A percentile compares a stretch with the other conserved stretches of the same genome.
These are phyloP conservation scores for Uronychia setigera DNA, from an alignment of 73 alveolate genomes.

Conservation along the genomic window DNA sequence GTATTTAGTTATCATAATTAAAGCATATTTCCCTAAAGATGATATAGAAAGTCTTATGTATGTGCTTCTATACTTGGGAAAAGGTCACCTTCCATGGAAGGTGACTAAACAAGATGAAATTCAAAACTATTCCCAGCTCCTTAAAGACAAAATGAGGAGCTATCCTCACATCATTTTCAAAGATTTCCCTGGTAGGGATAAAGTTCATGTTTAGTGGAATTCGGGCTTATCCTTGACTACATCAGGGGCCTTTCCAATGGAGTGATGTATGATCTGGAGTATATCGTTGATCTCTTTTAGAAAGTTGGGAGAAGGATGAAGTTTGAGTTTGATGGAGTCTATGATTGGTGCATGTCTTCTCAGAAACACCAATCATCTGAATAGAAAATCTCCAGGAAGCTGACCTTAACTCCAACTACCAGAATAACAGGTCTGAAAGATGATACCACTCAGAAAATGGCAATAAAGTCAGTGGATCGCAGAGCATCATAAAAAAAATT, in stretches of 20 bases:
- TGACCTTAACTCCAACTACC: no score
- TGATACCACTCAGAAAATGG: no score
- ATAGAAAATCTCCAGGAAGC: no score
- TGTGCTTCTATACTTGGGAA: slow-evolving; percentile 65
- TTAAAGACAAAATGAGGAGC: not conserved
- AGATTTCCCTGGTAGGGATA: not conserved
- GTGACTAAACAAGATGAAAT: not conserved
- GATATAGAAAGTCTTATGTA: slow-evolving; percentile 80
- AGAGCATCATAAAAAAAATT: no score
- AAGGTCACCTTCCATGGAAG: slow-evolving; percentile 75
- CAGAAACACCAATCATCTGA: no score
- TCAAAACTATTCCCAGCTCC: not conserved
- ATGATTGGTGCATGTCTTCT: not conserved
- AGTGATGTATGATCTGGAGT: not conserved
- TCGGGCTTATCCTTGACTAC: not conserved
- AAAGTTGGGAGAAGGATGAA: not conserved
- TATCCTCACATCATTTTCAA: not conserved
- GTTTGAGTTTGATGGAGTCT: not conserved
- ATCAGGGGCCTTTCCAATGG: not conserved
- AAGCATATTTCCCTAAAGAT: slow-evolving; percentile 33
- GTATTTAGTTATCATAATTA: not conserved
- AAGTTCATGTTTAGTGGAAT: not conserved
- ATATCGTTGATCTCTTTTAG: not conserved
- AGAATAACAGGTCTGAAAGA: no score
- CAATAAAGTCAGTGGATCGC: no score